Percentiles rank a stretch among this genome's conserved stretches.
Conservation (phyloP, 768 basidiomycete species). For the Daedaleopsis nitida region DNA sequence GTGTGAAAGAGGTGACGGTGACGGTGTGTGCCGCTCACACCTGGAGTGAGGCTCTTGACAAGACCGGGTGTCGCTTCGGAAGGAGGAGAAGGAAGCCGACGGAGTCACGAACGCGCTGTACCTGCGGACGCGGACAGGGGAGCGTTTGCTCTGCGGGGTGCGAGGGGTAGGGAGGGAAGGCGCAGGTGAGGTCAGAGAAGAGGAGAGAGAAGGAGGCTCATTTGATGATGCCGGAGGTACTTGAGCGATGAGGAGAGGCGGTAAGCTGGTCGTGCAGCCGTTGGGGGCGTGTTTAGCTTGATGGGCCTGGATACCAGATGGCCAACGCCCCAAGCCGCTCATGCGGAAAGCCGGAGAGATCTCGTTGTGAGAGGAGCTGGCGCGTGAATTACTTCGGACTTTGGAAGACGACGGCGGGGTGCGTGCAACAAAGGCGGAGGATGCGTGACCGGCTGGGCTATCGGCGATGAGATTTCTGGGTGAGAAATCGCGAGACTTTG, state of each 20-base stretch:
- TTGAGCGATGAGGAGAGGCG: slow-evolving; percentile 22
- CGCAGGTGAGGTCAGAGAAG: slow-evolving; percentile 24
- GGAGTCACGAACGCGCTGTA: slow-evolving; percentile 18
- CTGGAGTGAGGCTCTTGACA: slow-evolving; percentile 4
- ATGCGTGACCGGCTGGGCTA: slow-evolving; percentile 13
- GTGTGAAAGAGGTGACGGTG: slow-evolving; percentile 26
- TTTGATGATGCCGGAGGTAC: slow-evolving; percentile 19
- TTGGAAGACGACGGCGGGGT: slow-evolving; percentile 18
- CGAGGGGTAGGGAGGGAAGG: slow-evolving; percentile 19
- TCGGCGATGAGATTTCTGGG: slow-evolving; percentile 11
- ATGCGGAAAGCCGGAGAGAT: slow-evolving; percentile 18
- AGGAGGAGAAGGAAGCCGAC: slow-evolving; percentile 19
- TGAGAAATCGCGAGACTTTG: slow-evolving; percentile 15
- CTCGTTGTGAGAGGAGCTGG: slow-evolving; percentile 20
- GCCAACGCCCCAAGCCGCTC: slow-evolving; percentile 17
- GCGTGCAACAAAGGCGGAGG: slow-evolving; percentile 11
- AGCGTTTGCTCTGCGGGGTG: slow-evolving; percentile 20
- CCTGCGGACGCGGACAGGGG: slow-evolving; percentile 6
- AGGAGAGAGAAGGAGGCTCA: slow-evolving; percentile 25
- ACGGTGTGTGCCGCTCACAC: slow-evolving; percentile 24
- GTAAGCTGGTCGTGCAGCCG: slow-evolving; percentile 20
- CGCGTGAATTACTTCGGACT: slow-evolving; percentile 24
- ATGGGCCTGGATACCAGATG: slow-evolving; percentile 26
- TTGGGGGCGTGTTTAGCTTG: slow-evolving; percentile 27
- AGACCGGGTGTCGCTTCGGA: slow-evolving; percentile 18